These are phyloP conservation scores for Polyporus tsugae DNA, from an alignment of 1,284 basidiomycete species.

Conservation along the genomic window DNA sequence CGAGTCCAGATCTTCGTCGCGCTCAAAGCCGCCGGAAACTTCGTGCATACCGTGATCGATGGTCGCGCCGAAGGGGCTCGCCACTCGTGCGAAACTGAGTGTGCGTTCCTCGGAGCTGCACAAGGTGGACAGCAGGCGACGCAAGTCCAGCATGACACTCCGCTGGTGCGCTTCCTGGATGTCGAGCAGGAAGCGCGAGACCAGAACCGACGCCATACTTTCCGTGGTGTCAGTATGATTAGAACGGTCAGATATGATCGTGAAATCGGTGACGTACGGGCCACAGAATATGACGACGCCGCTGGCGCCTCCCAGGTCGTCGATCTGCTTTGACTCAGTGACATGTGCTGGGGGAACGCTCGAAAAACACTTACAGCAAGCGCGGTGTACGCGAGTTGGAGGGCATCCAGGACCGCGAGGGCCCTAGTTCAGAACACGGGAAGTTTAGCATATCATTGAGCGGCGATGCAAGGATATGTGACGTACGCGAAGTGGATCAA, in stretches of 20 bases:
- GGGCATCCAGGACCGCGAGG: not conserved
- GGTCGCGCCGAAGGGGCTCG: not conserved
- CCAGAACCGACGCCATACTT: not conserved
- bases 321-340: not conserved
- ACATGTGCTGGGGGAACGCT: not conserved
- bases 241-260: too few species aligned
- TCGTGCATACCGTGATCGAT: not conserved
- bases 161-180: not conserved
- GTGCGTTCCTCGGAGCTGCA: not conserved
- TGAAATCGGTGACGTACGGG: not conserved
- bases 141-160: not conserved
- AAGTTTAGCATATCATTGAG: not conserved
- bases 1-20: not conserved
- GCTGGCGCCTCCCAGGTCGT: not conserved
- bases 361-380: not conserved
- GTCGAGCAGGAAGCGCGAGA: constrained; percentile 5
- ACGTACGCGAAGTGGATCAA: not conserved
- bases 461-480: too few species aligned
- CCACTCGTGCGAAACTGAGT: not conserved
- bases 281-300: not conserved
- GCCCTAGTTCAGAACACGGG: not conserved
- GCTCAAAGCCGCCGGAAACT: not conserved
- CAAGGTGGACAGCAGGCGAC: not conserved
- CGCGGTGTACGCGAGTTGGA: not conserved
- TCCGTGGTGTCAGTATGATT: too few species aligned